Base-by-base conservation (phyloP, 176 grass and related monocot species). In the Bolboschoenus planiculmis region DNA sequence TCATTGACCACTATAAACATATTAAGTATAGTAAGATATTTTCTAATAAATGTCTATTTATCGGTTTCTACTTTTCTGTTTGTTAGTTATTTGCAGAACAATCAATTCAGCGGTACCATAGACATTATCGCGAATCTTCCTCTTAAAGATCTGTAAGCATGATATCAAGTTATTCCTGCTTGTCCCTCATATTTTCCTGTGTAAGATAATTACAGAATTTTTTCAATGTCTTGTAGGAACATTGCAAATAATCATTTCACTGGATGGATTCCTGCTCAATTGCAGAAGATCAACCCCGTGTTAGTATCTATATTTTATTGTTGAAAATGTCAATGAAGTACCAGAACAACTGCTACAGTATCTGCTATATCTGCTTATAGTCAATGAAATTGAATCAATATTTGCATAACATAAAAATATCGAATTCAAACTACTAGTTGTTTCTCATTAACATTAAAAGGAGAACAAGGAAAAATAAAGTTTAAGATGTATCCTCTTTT, bases 81-180 rank as follows among this genome's bases (percentile, higher is more conserved):
- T 78, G 24, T 87, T 78, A 97, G 95, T 61, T 83, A 92, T 85
- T 81, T 97, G 90, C 92, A 97, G 86, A 91, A 92, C 85, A 97
- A 94, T 84, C 85, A 84, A 80, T 89, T 97, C 72, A 94, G 80
- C 1, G 92, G 95, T 39, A 78, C 85, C 0, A 92, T 97, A 76
- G 76, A 92, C 71, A 63, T 97, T 66, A 84, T 97, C 2, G 68
- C 88, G n/a, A 59, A 87, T 84, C 90, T 97, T 53, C 88, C 92
- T 78, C 87, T 97, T 66, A 86, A 87, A 35, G 83, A 92, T 65
- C 86, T 97, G 90, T 97, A 92, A 92, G 90, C 88, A 87, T 58
- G 63, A 82, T 21, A n/a, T 44, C 40, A 10, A 66, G 18, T 33
- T 29, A 30, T 46, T 65, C 40, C 15, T 59, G n/a, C 82, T 78